Evolutionary conservation across 2,329 filamentous ascomycete genomes (phyloP).

Genomic region (Fusarium siculi): DNA sequence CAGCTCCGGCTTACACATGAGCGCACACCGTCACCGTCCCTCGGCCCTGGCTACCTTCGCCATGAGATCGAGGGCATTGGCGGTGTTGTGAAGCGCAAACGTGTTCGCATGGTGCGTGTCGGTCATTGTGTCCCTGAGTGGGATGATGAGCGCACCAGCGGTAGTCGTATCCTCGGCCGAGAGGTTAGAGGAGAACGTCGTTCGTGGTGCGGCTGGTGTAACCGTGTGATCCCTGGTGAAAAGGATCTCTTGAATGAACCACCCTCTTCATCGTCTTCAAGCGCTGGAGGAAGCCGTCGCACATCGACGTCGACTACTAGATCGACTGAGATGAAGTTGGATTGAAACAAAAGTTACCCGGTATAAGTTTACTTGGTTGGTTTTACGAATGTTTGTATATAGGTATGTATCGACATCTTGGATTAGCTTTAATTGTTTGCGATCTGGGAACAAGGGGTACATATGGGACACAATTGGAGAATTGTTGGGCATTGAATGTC

Average conservation of each 20-base stretch:
- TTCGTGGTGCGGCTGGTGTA: slow-evolving; percentile 95
- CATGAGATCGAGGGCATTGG: slow-evolving; percentile 95
- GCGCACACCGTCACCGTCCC: slow-evolving; percentile 61
- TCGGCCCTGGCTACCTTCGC: slow-evolving; percentile 78
- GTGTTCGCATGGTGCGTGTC: slow-evolving; percentile 83
- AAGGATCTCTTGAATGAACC: slow-evolving; percentile 52
- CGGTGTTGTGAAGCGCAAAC: slow-evolving; percentile 86
- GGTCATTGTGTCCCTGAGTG: slow-evolving; percentile 88
- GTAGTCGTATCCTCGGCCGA: slow-evolving; percentile 72
- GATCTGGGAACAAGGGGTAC: neutral
- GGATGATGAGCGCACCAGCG: slow-evolving; percentile 75
- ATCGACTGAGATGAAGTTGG: slow-evolving; percentile 26
- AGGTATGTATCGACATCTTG: neutral
- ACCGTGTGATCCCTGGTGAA: slow-evolving; percentile 73
- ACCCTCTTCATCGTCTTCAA: slow-evolving; percentile 41
- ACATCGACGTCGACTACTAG: slow-evolving; percentile 39
- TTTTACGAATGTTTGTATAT: neutral
- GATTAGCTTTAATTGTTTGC: neutral
- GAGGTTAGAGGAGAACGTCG: slow-evolving; percentile 76
- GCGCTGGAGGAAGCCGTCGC: slow-evolving; percentile 35
- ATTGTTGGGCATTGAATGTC: neutral
- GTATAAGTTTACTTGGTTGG: neutral
- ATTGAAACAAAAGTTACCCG: slow-evolving; percentile 2
- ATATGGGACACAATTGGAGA: neutral
- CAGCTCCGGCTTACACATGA: slow-evolving; percentile 47